Conservation (phyloP, 2,329 filamentous ascomycete species). For the Mycocentrospora acerina region DNA sequence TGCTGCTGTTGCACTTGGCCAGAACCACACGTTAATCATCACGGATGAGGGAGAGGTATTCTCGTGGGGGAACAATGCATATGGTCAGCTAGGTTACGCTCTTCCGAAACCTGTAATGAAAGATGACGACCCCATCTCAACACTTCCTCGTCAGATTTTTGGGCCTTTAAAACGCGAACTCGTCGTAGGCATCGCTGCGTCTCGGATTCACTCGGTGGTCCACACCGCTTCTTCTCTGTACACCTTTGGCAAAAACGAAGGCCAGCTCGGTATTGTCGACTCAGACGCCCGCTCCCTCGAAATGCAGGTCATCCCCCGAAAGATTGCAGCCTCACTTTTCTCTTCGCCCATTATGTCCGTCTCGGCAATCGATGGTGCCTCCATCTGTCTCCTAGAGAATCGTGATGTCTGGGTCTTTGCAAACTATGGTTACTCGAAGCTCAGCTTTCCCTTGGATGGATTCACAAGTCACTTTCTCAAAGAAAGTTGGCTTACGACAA, state of each 20-base stretch:
- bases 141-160: conserved; percentile 83
- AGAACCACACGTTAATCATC: conserved; percentile 87
- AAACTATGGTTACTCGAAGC: conserved; percentile 91
- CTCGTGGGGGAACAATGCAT: conserved; percentile 89
- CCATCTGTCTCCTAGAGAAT: conserved; percentile 80
- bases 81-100: conserved; percentile 82
- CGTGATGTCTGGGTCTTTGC: conserved; percentile 92
- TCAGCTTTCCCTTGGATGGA: conserved; percentile 77
- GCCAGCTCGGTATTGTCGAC: conserved; percentile 90
- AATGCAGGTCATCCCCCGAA: conserved; percentile 77
- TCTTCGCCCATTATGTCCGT: conserved; percentile 72
- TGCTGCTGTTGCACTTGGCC: conserved; percentile 77
- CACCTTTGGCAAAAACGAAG: conserved; percentile 93
- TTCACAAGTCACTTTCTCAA: conserved; percentile 70
- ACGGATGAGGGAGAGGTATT: conserved; percentile 86
- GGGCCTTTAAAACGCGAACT: conserved; percentile 84
- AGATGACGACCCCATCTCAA: conserved; percentile 83
- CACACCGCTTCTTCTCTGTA: conserved; percentile 80
- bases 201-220: conserved; percentile 86
- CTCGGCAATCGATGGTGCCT: conserved; percentile 87
- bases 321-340: conserved; percentile 84
- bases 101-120: conserved; percentile 66
- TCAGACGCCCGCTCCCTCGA: conserved; percentile 91
- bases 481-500: conserved; percentile 64
- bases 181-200: conserved; percentile 82